Evolutionary conservation across 2,329 filamentous ascomycete genomes (phyloP).

Genomic region (Pseudopithomyces maydicus): DNA sequence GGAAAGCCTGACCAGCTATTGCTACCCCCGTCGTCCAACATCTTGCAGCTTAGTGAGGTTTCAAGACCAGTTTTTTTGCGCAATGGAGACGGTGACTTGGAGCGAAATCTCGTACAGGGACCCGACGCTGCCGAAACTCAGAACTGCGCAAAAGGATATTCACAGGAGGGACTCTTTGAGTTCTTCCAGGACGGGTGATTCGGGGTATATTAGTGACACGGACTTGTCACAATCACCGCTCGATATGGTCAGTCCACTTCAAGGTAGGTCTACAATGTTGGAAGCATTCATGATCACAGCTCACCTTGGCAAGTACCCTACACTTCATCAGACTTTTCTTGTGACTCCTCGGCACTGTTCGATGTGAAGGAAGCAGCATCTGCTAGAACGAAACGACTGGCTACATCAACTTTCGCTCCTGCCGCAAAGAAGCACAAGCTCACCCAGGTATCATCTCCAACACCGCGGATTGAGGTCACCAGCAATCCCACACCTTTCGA

Average conservation of each 20-base stretch:
- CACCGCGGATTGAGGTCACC: conserved; percentile 9
- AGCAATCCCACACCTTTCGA: conserved; percentile 7
- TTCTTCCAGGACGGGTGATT: conserved; percentile 33
- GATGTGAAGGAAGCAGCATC: conserved; percentile 9
- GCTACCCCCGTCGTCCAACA: background rate
- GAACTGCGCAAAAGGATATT: conserved; percentile 16
- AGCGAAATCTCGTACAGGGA: conserved; percentile 10
- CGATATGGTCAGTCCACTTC: conserved; percentile 20
- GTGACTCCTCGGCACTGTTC: conserved; percentile 10
- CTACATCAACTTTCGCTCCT: conserved; percentile 2
- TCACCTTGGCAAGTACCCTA: background rate
- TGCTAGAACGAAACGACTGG: conserved; percentile 2
- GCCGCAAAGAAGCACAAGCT: conserved; percentile 13
- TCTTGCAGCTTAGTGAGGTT: background rate
- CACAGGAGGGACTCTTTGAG: conserved; percentile 31
- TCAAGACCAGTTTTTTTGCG: conserved; percentile 8
- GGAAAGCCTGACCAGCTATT: background rate
- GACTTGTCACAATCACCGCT: conserved; percentile 33
- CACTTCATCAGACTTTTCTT: conserved; percentile 8
- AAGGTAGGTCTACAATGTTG: conserved; percentile 15
- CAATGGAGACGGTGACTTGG: conserved; percentile 7
- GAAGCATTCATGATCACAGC: conserved; percentile 10
- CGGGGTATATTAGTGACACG: conserved; percentile 37
- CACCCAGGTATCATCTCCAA: background rate
- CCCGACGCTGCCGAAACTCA: conserved; percentile 22